phyloP scores from a whole-genome alignment of 2,329 filamentous ascomycete species.

The Pyrenophora tritici-repentis region DNA sequence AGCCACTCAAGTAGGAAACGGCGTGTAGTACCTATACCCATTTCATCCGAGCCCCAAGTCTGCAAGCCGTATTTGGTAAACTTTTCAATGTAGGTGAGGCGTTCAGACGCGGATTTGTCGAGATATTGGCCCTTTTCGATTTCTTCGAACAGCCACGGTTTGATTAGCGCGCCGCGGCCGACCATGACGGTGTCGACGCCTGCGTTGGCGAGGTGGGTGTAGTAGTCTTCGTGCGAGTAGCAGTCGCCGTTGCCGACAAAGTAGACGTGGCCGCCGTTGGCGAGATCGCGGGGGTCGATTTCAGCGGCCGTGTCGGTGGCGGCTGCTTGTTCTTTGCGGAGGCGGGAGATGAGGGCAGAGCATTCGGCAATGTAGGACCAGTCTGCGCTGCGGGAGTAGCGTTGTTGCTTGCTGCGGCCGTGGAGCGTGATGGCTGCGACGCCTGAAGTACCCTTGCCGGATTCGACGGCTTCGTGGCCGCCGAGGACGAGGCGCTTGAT shows the following conservation, averaged over 20 bases:
- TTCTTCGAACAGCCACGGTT: conserved; percentile 98
- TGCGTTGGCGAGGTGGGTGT: conserved; percentile 73
- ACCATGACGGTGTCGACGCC: conserved; percentile 95
- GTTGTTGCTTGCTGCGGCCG: conserved; percentile 89
- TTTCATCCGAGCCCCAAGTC: conserved; percentile 93
- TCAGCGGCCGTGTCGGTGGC: conserved; percentile 78
- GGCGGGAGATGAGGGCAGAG: conserved; percentile 77
- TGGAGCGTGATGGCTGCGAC: conserved; percentile 96
- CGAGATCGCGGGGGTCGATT: conserved; percentile 73
- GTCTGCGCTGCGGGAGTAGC: conserved; percentile 90
- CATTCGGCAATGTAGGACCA: conserved; percentile 95
- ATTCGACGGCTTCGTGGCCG: conserved; percentile 69
- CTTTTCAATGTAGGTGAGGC: conserved; percentile 82
- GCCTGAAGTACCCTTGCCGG: conserved; percentile 66
- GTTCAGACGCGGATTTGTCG: conserved; percentile 89
- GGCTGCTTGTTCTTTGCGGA: conserved; percentile 70
- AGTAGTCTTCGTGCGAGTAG: conserved; percentile 90
- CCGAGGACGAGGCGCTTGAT: conserved; percentile 84
- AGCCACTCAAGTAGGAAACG: conserved; percentile 95
- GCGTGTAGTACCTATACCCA: conserved; percentile 86
- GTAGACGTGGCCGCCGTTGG: conserved; percentile 73
- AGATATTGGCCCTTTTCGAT: conserved; percentile 90
- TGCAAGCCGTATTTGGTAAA: conserved; percentile 90
- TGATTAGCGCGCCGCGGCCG: conserved; percentile 92
- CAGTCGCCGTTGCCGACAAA: conserved; percentile 97